phyloP scores from a whole-genome alignment of 805 yeast genomes.

The Pichia paraexigua region DNA sequence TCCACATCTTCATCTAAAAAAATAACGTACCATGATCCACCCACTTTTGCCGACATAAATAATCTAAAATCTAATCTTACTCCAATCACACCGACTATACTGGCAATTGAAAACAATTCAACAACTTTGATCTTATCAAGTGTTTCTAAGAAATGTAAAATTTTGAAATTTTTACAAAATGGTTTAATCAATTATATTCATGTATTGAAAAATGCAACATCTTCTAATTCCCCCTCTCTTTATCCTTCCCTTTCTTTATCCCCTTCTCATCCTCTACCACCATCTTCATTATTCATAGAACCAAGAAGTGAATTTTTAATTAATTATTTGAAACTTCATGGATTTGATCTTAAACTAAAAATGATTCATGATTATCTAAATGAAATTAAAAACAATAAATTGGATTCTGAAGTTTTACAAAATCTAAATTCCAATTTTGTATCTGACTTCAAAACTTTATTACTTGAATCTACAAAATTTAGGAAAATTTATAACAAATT shows the following conservation, averaged over 20 bases:
- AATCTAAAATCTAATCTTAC: background rate
- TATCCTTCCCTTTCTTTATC: no score
- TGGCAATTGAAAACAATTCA: background rate
- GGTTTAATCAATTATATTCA: constrained; percentile 21
- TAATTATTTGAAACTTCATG: constrained; percentile 13
- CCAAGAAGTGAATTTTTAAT: constrained; percentile 23
- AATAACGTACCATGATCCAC: constrained; percentile 5
- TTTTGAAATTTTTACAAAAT: constrained; percentile 2
- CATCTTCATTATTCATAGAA: constrained; percentile 8
- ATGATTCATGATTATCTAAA: constrained; percentile 20
- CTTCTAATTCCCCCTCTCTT: background rate
- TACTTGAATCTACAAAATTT: constrained; percentile 20
- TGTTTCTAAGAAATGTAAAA: background rate
- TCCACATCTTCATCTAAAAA: background rate
- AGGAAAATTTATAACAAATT: constrained; percentile 23
- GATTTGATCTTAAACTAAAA: constrained; percentile 19
- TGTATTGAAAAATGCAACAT: constrained; percentile 13
- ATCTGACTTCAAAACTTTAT: constrained; percentile 14
- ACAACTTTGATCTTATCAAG: background rate
- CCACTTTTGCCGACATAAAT: constrained; percentile 8
- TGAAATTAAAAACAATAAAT: constrained; percentile 19
- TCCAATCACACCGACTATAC: background rate
- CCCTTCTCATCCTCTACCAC: no score
- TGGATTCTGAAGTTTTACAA: constrained; percentile 7
- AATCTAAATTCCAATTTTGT: constrained; percentile 12